Evolutionary conservation across 177 flowering plant species (phyloP).

Genomic region (Tripterygium wilfordii): DNA sequence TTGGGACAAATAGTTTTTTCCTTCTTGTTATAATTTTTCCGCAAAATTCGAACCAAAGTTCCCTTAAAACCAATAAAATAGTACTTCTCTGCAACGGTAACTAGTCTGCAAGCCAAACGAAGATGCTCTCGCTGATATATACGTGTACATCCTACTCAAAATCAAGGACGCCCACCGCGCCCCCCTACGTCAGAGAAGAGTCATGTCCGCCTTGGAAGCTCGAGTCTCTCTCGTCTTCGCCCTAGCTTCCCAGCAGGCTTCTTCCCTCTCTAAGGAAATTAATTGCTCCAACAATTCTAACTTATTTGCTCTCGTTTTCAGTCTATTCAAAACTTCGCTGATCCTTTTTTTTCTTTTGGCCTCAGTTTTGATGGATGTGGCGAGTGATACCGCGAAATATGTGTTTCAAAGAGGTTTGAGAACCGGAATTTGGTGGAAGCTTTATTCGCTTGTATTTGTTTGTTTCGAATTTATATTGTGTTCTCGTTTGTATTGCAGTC

Average conservation of each 20-base stretch:
- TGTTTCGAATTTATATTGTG: neutral
- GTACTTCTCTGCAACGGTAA: too few relatives aligned
- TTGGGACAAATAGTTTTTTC: too few relatives aligned
- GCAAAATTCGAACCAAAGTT: too few relatives aligned
- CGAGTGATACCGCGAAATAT: constrained; percentile 62
- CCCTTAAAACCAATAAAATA: too few relatives aligned
- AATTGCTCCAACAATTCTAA: constrained; percentile 11
- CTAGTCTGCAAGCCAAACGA: too few relatives aligned
- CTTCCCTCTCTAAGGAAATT: constrained; percentile 68
- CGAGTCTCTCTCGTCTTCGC: constrained; percentile 81
- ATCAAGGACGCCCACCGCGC: constrained; percentile 9
- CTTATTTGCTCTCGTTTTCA: neutral
- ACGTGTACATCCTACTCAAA: too few relatives aligned
- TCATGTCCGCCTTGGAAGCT: constrained; percentile 58
- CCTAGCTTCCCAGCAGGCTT: constrained; percentile 72
- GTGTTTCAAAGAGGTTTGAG: constrained; percentile 59
- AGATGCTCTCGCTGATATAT: too few relatives aligned
- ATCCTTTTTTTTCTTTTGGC: constrained; percentile 1
- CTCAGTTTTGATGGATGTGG: constrained; percentile 66
- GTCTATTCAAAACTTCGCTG: neutral
- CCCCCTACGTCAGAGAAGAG: constrained; percentile 19
- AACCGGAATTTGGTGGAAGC: constrained; percentile 80
- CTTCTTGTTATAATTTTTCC: too few relatives aligned
- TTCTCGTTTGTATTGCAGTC: too few relatives aligned
- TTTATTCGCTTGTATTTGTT: constrained; percentile 63